Conservation (phyloP, 768 basidiomycete species). For the Agaricus blazei region DNA sequence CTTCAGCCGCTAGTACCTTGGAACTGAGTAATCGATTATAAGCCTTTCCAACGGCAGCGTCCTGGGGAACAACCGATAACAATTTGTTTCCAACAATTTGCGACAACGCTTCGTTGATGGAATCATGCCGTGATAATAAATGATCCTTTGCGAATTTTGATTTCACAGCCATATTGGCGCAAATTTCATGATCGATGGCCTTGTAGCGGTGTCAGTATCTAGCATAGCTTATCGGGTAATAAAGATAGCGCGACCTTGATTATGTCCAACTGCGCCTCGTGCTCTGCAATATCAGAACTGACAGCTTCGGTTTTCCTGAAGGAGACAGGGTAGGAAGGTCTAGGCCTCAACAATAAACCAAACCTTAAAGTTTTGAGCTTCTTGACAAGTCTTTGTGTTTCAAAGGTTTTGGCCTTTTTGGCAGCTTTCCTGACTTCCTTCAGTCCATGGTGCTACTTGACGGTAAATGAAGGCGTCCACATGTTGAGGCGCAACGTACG, state of each 20-base stretch:
- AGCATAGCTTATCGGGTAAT: slow-evolving; percentile 8
- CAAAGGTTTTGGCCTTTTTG: slow-evolving; percentile 78
- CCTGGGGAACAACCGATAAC: slow-evolving; percentile 28
- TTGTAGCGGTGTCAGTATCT: slow-evolving; percentile 20
- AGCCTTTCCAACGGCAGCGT: slow-evolving; percentile 50
- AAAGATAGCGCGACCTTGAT: slow-evolving; percentile 51
- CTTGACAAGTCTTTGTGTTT: slow-evolving; percentile 80
- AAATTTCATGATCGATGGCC: slow-evolving; percentile 51
- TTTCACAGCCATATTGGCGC: slow-evolving; percentile 62
- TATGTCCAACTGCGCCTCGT: slow-evolving; percentile 54
- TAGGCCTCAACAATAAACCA: slow-evolving; percentile 9
- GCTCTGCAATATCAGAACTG: slow-evolving; percentile 35
- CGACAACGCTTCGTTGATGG: slow-evolving; percentile 38
- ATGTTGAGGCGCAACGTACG: slow-evolving; percentile 29
- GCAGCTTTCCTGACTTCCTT: slow-evolving; percentile 70
- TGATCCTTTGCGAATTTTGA: slow-evolving; percentile 75
- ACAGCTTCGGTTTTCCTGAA: slow-evolving; percentile 34
- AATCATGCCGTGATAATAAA: slow-evolving; percentile 43
- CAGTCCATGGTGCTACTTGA: slow-evolving; percentile 63
- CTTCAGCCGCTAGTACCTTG: slow-evolving; percentile 60
- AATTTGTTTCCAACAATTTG: slow-evolving; percentile 36
- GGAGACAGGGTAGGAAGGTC: not conserved
- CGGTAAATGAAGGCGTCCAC: not conserved
- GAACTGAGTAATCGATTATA: slow-evolving; percentile 74
- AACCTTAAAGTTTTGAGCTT: slow-evolving; percentile 69